These are phyloP conservation scores for Leishmania braziliensis DNA, from an alignment of 208 protist genomes.

Conservation along the genomic window DNA sequence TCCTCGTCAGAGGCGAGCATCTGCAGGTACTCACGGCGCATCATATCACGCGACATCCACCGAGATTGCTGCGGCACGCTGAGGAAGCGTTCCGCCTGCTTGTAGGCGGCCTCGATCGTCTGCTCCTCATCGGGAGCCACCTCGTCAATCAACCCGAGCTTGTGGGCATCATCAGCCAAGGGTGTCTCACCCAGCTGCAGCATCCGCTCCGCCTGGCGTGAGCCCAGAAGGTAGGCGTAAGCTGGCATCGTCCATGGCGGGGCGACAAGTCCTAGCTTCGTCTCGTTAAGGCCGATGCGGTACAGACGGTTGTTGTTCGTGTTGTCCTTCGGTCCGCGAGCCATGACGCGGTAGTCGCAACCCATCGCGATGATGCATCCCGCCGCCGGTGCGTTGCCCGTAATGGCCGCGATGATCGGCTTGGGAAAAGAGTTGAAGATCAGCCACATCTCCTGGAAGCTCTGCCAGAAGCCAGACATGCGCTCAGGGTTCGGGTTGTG, in stretches of 20 bases:
- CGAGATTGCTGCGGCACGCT: constrained; percentile 65
- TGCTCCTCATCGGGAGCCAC: constrained; percentile 56
- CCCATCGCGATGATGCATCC: constrained; percentile 82
- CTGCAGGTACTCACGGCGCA: constrained; percentile 77
- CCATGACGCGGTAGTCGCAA: constrained; percentile 85
- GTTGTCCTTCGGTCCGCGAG: constrained; percentile 50
- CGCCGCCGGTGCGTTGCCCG: constrained; percentile 69
- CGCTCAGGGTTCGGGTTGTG: constrained; percentile 72
- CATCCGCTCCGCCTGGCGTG: constrained; percentile 67
- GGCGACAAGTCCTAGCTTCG: constrained; percentile 69
- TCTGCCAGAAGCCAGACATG: constrained; percentile 63
- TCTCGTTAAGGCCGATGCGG: constrained; percentile 86
- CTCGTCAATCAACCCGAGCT: constrained; percentile 67
- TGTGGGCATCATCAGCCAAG: constrained; percentile 62
- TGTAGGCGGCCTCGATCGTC: constrained; percentile 46
- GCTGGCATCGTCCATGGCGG: constrained; percentile 77
- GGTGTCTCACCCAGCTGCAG: constrained; percentile 82
- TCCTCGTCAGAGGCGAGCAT: constrained; percentile 75
- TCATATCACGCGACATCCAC: constrained; percentile 85
- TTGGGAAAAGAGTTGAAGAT: constrained; percentile 84
- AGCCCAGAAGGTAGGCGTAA: constrained; percentile 73
- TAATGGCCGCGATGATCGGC: constrained; percentile 79
- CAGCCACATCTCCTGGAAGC: constrained; percentile 82
- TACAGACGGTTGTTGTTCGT: constrained; percentile 45
- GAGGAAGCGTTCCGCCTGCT: constrained; percentile 67